Evolutionary conservation across 345 rosid genomes (phyloP).

Genomic region (Pelargonium nanum): DNA sequence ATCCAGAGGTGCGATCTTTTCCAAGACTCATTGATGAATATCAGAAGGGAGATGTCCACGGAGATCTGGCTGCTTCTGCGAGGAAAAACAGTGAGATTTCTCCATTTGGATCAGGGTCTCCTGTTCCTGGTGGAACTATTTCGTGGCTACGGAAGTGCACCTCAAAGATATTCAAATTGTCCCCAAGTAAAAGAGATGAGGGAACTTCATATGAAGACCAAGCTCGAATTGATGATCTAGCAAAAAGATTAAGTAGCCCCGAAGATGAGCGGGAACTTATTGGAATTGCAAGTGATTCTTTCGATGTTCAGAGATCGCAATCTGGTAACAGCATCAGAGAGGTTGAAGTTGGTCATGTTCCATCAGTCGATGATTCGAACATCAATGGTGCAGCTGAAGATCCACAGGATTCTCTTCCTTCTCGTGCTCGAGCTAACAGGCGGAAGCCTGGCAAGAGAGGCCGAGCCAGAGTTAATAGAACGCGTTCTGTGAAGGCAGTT

Average conservation of each 20-base stretch:
- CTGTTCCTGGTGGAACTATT: conserved; percentile 47
- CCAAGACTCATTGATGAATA: conserved; percentile 29
- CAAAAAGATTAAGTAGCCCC: conserved; percentile 21
- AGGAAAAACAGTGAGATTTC: conserved; percentile 26
- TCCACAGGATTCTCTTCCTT: conserved; percentile 43
- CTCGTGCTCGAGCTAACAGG: conserved; percentile 31
- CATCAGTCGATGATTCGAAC: conserved; percentile 41
- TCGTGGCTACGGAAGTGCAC: conserved; percentile 84
- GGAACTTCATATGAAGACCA: conserved; percentile 19
- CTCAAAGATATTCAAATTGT: conserved; percentile 59
- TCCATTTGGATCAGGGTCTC: conserved; percentile 36
- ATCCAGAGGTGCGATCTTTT: conserved; percentile 30
- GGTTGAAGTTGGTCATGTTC: conserved; percentile 32
- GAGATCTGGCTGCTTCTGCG: conserved; percentile 14
- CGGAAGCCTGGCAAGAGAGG: conserved; percentile 35
- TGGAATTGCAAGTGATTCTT: conserved; percentile 28
- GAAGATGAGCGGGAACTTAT: conserved; percentile 33
- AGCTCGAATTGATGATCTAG: conserved; percentile 24
- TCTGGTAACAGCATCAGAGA: conserved; percentile 35
- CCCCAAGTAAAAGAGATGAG: conserved; percentile 49
- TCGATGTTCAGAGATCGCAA: conserved; percentile 34
- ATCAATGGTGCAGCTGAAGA: conserved; percentile 36
- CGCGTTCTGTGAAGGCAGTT: conserved; percentile 66
- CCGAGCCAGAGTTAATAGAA: conserved; percentile 46
- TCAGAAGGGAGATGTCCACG: conserved; percentile 18